These are phyloP conservation scores for Pythium sukuiense DNA, from an alignment of 352 stramenopile genomes.

Conservation along the genomic window DNA sequence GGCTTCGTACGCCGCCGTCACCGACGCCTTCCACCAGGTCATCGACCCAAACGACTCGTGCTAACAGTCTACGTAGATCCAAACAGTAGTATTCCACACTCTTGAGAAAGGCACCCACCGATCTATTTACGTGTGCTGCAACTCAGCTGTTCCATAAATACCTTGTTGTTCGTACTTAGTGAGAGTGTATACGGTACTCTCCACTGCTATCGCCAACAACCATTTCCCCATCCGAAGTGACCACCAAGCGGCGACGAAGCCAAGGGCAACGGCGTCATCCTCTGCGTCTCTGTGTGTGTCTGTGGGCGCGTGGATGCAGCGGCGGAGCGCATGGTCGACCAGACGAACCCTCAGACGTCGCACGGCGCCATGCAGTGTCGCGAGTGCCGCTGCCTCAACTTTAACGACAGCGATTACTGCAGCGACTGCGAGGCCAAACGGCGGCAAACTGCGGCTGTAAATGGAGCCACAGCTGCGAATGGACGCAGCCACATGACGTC, in stretches of 20 bases:
- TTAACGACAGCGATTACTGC: constrained; percentile 35
- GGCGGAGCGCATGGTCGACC: background rate
- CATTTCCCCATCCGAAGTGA: background rate
- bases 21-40: constrained; percentile 9
- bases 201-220: background rate
- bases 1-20: constrained; percentile 8
- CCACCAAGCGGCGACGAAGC: background rate
- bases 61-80: background rate
- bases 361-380: constrained; percentile 21
- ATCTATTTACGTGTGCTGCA: background rate
- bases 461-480: constrained; percentile 6
- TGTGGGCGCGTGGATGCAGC: background rate
- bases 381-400: constrained; percentile 52
- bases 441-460: background rate
- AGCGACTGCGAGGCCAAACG: constrained; percentile 22
- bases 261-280: background rate
- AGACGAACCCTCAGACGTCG: background rate
- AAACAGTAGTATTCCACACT: background rate
- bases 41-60: constrained; percentile 17
- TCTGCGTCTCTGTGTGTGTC: background rate
- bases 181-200: background rate
- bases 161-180: background rate
- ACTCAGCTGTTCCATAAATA: background rate
- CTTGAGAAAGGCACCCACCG: background rate
- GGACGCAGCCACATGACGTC: background rate